phyloP scores from a whole-genome alignment of 495 filamentous ascomycete genomes.

The Hypoxylon rickii region DNA sequence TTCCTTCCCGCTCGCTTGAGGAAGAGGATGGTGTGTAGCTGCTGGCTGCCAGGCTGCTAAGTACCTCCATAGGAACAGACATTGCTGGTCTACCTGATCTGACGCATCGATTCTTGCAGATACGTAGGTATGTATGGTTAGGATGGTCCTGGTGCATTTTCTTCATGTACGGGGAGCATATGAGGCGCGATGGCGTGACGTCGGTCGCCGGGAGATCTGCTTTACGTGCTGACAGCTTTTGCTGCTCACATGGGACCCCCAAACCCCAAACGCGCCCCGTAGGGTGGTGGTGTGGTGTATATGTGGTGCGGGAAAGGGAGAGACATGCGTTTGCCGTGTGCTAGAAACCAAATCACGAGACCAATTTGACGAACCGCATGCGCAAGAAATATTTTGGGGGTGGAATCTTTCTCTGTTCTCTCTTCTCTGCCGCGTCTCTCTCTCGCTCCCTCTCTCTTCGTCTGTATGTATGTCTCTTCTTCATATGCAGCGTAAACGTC shows the following conservation, averaged over 20 bases:
- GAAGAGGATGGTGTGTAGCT: too few relatives aligned
- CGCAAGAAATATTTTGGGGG: conserved; percentile 1
- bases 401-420: conserved; percentile 11
- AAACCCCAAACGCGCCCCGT: not conserved
- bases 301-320: not conserved
- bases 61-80: too few relatives aligned
- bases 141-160: too few relatives aligned
- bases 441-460: conserved; percentile 3
- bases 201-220: conserved; percentile 34
- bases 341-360: conserved; percentile 29
- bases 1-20: too few relatives aligned
- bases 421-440: not conserved
- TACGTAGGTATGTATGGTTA: too few relatives aligned
- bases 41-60: too few relatives aligned
- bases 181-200: conserved; percentile 36
- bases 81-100: too few relatives aligned
- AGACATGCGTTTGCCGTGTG: not conserved
- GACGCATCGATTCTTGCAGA: too few relatives aligned
- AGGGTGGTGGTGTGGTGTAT: not conserved
- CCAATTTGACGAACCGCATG: conserved; percentile 23
- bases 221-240: conserved; percentile 32
- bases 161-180: too few relatives aligned
- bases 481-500: conserved; percentile 23
- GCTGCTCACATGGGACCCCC: conserved; percentile 34
- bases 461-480: conserved; percentile 28